Percentiles rank a stretch among this genome's conserved stretches.
phyloP scores from a whole-genome alignment of 129 eudicot genomes.

The Flaveria robusta region DNA sequence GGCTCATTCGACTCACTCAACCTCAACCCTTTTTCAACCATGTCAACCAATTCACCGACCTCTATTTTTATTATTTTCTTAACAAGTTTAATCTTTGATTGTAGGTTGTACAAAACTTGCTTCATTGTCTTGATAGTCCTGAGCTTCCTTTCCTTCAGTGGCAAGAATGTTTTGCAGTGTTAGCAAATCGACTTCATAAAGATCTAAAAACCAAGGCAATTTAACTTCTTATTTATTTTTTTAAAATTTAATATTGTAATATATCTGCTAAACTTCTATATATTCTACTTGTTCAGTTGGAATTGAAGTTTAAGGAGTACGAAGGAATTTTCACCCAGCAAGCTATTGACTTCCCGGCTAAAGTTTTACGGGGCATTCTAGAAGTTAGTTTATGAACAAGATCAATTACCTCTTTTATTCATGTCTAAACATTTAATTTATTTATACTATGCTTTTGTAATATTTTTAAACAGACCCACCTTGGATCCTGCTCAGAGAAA shows the following conservation, averaged over 20 bases:
- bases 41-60: background rate
- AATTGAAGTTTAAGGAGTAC: conserved; percentile 70
- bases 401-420: background rate
- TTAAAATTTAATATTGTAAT: background rate
- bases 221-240: conserved; percentile 1
- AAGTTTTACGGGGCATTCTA: conserved; percentile 67
- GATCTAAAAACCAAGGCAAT: conserved; percentile 71
- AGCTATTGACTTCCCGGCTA: conserved; percentile 88
- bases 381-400: conserved; percentile 56
- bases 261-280: background rate
- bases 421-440: conserved; percentile 6
- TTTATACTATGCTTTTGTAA: conserved; percentile 14
- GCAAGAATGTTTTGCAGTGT: conserved; percentile 97
- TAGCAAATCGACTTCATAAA: conserved; percentile 92
- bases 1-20: background rate
- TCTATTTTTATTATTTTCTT: background rate
- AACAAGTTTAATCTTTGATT: conserved; percentile 18
- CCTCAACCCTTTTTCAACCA: background rate
- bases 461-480: conserved; percentile 59
- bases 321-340: conserved; percentile 61
- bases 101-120: conserved; percentile 88
- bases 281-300: conserved; percentile 53
- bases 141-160: conserved; percentile 98
- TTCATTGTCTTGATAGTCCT: conserved; percentile 91
- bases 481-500: conserved; percentile 72